These are phyloP conservation scores for Vitis hybrid DNA, from an alignment of 177 flowering plant genomes.

Conservation along the genomic window DNA sequence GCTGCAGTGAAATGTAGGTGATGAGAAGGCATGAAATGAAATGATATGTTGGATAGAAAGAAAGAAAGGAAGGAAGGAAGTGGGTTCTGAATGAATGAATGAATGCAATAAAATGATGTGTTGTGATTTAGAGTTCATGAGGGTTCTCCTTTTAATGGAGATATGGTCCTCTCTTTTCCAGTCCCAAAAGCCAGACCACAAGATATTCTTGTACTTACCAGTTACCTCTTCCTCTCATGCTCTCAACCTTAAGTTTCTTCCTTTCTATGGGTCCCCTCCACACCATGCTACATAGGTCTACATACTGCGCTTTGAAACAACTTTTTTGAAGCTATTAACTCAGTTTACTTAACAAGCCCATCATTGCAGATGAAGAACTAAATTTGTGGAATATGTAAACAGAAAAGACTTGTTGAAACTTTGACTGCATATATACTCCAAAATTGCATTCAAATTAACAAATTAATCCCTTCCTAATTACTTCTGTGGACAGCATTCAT, in stretches of 20 bases:
- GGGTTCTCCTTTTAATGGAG: conserved; percentile 23
- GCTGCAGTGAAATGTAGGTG: conserved; percentile 2
- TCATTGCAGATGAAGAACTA: too few species aligned
- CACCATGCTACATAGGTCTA: too few species aligned
- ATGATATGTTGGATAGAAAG: conserved; percentile 15
- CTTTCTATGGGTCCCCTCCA: too few species aligned
- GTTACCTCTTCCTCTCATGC: not conserved
- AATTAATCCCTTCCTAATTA: too few species aligned
- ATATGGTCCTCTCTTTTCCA: conserved; percentile 12
- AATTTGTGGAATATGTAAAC: too few species aligned
- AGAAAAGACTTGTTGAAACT: too few species aligned
- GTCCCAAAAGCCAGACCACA: conserved; percentile 5
- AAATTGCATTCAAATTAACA: too few species aligned
- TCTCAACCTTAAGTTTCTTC: not conserved
- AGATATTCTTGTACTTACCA: conserved; percentile 14
- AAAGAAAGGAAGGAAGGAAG: conserved; percentile 11
- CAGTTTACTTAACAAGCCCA: too few species aligned
- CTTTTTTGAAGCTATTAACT: too few species aligned
- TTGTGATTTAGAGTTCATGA: conserved; percentile 7
- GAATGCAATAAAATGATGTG: conserved; percentile 27
- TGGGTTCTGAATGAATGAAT: conserved; percentile 49
- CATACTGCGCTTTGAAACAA: too few species aligned
- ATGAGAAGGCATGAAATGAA: conserved; percentile 4
- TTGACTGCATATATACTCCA: too few species aligned
- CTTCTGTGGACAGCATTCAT: too few species aligned